Evolutionary conservation across 2,329 filamentous ascomycete species (phyloP).

Genomic region (Lachnellula arida): DNA sequence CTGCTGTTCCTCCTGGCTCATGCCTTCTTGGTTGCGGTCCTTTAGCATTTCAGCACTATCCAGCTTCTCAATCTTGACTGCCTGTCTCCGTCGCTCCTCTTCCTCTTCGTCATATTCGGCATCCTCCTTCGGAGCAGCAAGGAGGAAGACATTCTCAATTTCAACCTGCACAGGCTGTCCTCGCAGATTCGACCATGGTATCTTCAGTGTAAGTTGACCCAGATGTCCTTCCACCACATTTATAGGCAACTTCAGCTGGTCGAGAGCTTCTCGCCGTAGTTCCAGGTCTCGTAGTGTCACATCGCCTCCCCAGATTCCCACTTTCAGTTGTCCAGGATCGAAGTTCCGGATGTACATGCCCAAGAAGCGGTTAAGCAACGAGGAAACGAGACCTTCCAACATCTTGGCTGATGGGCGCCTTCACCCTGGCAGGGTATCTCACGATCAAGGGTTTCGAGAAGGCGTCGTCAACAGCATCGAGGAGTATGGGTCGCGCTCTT

Average conservation of each 20-base stretch:
- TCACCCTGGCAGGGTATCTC: conserved; percentile 63
- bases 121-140: conserved; percentile 94
- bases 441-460: conserved; percentile 11
- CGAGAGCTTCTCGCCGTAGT: conserved; percentile 87
- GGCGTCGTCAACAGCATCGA: conserved; percentile 19
- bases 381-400: conserved; percentile 95
- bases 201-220: conserved; percentile 83
- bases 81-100: conserved; percentile 78
- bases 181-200: conserved; percentile 95
- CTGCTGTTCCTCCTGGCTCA: conserved; percentile 92
- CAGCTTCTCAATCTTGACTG: conserved; percentile 98
- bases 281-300: conserved; percentile 92
- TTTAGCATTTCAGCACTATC: conserved; percentile 94
- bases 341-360: conserved; percentile 99
- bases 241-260: conserved; percentile 92
- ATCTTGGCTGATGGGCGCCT: conserved; percentile 63
- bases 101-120: conserved; percentile 90
- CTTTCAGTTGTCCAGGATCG: conserved; percentile 94
- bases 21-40: conserved; percentile 84
- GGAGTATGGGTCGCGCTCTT: too few species aligned
- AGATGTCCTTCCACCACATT: conserved; percentile 96
- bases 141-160: conserved; percentile 93
- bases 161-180: conserved; percentile 92
- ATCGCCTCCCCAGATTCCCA: conserved; percentile 98
- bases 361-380: conserved; percentile 96